Conservation (phyloP, 2,329 filamentous ascomycete species). For the Aaosphaeria arxii region DNA sequence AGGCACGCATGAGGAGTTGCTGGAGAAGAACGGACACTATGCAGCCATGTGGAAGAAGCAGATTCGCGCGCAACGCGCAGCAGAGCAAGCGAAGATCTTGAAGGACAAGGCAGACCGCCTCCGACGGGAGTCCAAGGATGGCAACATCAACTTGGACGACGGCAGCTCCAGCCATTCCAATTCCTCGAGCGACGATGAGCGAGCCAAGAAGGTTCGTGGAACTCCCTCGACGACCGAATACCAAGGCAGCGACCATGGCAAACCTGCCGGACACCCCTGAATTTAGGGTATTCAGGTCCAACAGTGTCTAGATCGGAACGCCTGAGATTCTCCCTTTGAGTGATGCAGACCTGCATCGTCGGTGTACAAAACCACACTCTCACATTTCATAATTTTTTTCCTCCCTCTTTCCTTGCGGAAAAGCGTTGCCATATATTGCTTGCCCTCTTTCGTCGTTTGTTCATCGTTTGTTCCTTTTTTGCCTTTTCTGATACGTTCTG, state of each 20-base stretch:
- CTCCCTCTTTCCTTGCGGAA: no score
- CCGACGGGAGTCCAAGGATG: conserved; percentile 47
- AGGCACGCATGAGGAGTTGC: conserved; percentile 51
- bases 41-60: conserved; percentile 54
- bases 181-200: conserved; percentile 32
- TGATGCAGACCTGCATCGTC: no score
- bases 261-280: conserved; percentile 28
- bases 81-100: conserved; percentile 48
- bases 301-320: no score
- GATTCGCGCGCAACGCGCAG: conserved; percentile 48
- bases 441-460: no score
- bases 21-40: conserved; percentile 45
- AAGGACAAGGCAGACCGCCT: conserved; percentile 51
- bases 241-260: conserved; percentile 4
- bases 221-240: conserved; percentile 3
- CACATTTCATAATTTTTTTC: no score
- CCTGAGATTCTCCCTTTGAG: no score
- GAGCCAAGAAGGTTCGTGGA: conserved; percentile 19
- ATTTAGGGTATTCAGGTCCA: not conserved
- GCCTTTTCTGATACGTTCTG: no score
- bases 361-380: no score
- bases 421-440: no score
- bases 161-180: conserved; percentile 38
- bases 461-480: no score
- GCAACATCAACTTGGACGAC: conserved; percentile 29